Evolutionary conservation across 2,329 filamentous ascomycete species (phyloP), one percentile per base, ranked within the genome.

Genomic region (Leptographium galeiforme): DNA sequence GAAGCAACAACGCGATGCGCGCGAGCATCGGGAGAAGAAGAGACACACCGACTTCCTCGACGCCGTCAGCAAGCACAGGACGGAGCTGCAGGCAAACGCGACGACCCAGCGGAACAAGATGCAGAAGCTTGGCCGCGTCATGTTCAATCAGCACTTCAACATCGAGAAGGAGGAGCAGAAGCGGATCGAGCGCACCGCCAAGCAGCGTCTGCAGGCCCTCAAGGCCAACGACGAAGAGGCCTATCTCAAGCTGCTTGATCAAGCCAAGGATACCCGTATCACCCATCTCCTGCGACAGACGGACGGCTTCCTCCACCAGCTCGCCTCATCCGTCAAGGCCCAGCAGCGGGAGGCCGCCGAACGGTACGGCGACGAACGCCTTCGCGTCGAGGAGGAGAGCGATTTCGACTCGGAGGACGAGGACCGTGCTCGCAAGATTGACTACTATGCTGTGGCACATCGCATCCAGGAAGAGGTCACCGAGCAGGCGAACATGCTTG

Each of bases 81-180:
- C 80, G 49, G 89, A 95, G 61, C 82, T 97, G 46, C 76, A 79
- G 55, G 82, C 81, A 56, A 77, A 79, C 49, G 85, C 83, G 34
- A 67, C 74, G 48, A 74, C 77, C 59, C 85, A 90, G 65, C 82
- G 80, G 60, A 78, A 74, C 63, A 90, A 93, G 63, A 79, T 85
- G 58, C 81, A 87, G 67, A 96, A 94, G 71, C 78, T 97, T 51
- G 89, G 89, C 60, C 86, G 88, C 54, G 79, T 90, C 68, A 96
- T 97, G 89, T 78, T 87, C 58, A 72, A 78, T 54, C 90, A 95
- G 57, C 93, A 98, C 68, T 87, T 90, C 70, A 88, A 91, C 67
- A 97, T 98, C 66, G 93, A 98, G 68, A 95, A 95, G 72, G 93
- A 98, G 75, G 93, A 98, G 72, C 91, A 97, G 77, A 97, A 95